Base-by-base conservation (phyloP, 169 alveolate species). In the Cyclospora cayetanensis region DNA sequence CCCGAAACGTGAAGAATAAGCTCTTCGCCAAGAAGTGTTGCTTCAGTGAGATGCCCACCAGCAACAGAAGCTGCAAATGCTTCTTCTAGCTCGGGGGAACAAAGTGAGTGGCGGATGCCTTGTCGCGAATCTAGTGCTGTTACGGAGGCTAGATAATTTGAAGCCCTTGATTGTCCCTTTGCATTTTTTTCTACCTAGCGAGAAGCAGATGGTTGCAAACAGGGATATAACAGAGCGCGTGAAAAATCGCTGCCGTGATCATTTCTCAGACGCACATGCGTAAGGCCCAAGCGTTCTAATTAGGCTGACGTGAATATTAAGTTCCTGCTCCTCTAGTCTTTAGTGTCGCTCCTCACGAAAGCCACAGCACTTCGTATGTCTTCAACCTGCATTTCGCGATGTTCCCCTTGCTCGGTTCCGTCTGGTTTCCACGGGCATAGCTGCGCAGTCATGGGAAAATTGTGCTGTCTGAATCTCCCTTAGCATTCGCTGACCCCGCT, bases 321-420 rank as follows among this genome's bases (percentile, higher is more conserved):
- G 22, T 18, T 18, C 63, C 63, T 18, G 12, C 63, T 50, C 22
- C 2, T n/a, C 22, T 50, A 50, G 2, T 18, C 2, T 50, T 2
- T 50, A 50, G 22, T 2, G 63, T 50, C 1, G 0, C 9, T 72
- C n/a, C 90, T 5, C 15, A 80, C 90, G 15, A 53, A 43, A 50
- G 90, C 90, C 43, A 80, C 90, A 80, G 90, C 90, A 52, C 90
- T 80, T 31, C 90, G 70, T 41, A 80, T 0, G 34, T 80, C 90
- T 80, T 80, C 90, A 31, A 80, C 53, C 74, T 55, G 53, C 35
- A 80, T 34, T 15, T 80, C 90, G 37, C 70, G 76, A 29, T 22
- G 34, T 42, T 50, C 90, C n/a, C 20, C 52, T 39, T n/a, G 22
- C 39, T 80, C 76, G 9, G 53, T 34, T 39, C 35, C 77, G 35